Base-by-base conservation (phyloP, 2,329 filamentous ascomycete genomes). In the Aspergillus latus region DNA sequence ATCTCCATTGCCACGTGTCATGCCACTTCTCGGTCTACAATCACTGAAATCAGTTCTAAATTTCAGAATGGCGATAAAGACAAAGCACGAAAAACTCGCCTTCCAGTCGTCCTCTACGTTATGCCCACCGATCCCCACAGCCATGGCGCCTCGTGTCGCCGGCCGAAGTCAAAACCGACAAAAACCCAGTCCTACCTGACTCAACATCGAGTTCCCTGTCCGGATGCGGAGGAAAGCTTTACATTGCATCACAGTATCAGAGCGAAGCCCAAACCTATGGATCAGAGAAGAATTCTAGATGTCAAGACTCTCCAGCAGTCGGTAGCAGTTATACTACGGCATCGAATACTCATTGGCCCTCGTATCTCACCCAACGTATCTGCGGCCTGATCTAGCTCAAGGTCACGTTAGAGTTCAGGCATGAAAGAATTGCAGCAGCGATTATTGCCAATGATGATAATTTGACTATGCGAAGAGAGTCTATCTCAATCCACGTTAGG, bases 261-360 rank as follows among this genome's bases (percentile, higher is more conserved):
- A 53, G 73, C 13, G 49, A 58, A 0, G 4, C 16, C 0, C 61
- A 75, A 5, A 59, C 74, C 26, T 57, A 57, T 85, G 82, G 81
- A 65, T 85, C 11, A 76, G 72, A 26, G 61, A 74, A 5, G 64
- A 61, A 3, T 85, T 83, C 66, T 67, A 74, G 57, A 59, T 83
- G 8, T 82, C 80, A 0, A 82, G 85, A 44, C 8, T 77, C 3
- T 72, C 75, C 40, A 59, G 64, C 0, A 63, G 63, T 2, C 70
- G 75, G 52, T 84, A 82, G 82, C 72, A 70, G 1, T 66, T 66
- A 4, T 60, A 72, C 28, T 85, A 84, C 58, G 83, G 82, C 4
- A 85, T 83, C 76, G 72, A 5, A 83, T 76, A 0, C 73, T 85
- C 9, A 61, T 85, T 1, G 80, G 83, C 54, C 70, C 68, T n/a